Evolutionary conservation across 768 basidiomycete genomes (phyloP).

Genomic region (Trametopsis cervina): DNA sequence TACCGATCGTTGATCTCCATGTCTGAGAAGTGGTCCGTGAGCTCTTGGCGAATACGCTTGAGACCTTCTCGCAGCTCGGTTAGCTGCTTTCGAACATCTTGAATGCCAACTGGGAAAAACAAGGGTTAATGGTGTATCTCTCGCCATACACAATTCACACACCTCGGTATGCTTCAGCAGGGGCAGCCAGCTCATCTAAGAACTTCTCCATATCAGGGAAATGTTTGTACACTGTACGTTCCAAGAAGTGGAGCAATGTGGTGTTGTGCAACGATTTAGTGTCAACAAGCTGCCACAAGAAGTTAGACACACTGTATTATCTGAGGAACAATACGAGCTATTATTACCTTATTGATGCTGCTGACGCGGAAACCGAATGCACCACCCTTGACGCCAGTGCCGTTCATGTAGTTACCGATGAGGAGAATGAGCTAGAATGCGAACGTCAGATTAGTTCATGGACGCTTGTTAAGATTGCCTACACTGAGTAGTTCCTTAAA

Average conservation of each 20-base stretch:
- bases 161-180: slow-evolving; percentile 93
- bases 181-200: slow-evolving; percentile 80
- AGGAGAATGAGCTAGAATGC: slow-evolving; percentile 74
- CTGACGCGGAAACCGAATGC: slow-evolving; percentile 96
- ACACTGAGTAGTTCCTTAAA: slow-evolving; percentile 91
- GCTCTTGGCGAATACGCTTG: slow-evolving; percentile 72
- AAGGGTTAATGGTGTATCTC: slow-evolving; percentile 10
- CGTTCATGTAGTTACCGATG: slow-evolving; percentile 98
- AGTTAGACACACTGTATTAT: not conserved
- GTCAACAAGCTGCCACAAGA: slow-evolving; percentile 69
- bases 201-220: slow-evolving; percentile 87
- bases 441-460: not conserved
- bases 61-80: slow-evolving; percentile 68
- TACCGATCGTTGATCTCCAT: slow-evolving; percentile 68
- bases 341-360: slow-evolving; percentile 87
- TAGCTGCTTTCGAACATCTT: slow-evolving; percentile 76
- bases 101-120: slow-evolving; percentile 61
- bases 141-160: slow-evolving; percentile 9
- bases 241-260: slow-evolving; percentile 91
- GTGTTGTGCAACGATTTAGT: slow-evolving; percentile 95
- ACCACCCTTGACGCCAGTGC: slow-evolving; percentile 91
- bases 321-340: not conserved
- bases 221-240: slow-evolving; percentile 79
- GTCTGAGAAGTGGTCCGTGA: slow-evolving; percentile 74
- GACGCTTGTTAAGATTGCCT: slow-evolving; percentile 22